Evolutionary conservation across 192 early-diverging fungal species (phyloP), one percentile per base, ranked within the genome.

Genomic region (Podila horticola): DNA sequence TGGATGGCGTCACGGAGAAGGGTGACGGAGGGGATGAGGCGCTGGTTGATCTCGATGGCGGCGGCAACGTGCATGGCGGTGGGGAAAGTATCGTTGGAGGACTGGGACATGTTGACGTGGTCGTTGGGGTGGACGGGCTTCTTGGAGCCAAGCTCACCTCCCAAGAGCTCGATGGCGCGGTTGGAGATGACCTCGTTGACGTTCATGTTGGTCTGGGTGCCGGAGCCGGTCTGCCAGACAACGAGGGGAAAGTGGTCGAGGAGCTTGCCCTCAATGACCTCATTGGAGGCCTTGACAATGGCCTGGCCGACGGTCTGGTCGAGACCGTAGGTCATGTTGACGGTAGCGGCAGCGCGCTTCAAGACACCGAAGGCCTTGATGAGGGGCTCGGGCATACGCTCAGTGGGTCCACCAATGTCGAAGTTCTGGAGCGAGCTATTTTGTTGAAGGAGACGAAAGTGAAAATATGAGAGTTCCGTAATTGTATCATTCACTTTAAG

Each of bases 41-140:
- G 88, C 30, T 93, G 84, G 87, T 93, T 89, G 70, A 98, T 92
- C 77, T 95, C 94, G 24, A 92, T 86, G 66, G 94, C 94, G 51
- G 97, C 96, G n/a, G 97, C 92, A 74, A 99, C 92, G 86, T 98
- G 97, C 98, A 99, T 99, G 71, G 97, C 97, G 31, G 97, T 98
- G 29, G 98, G 98, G 91, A 99, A 99, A 62, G 97, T 97, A 82
- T 99, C 98, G 82, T 99, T 99, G 58, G 96, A 97, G 51, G 95
- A 96, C 86, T 98, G 97, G 67, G 94, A 93, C 91, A 96, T 97
- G 91, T 99, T 99, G 79, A 98, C 97, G 67, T 98, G 97, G 87
- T 99, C 98, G 86, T 99, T 99, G 49, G 98, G 98, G 83, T 99
- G 98, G 45, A 99, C 96, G 20, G 96, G 96, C 69, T 89, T 92